Percentiles rank a stretch among this genome's conserved stretches.
Conservation (phyloP, 2,329 filamentous ascomycete species). For the Diaporthe ilicicola region DNA sequence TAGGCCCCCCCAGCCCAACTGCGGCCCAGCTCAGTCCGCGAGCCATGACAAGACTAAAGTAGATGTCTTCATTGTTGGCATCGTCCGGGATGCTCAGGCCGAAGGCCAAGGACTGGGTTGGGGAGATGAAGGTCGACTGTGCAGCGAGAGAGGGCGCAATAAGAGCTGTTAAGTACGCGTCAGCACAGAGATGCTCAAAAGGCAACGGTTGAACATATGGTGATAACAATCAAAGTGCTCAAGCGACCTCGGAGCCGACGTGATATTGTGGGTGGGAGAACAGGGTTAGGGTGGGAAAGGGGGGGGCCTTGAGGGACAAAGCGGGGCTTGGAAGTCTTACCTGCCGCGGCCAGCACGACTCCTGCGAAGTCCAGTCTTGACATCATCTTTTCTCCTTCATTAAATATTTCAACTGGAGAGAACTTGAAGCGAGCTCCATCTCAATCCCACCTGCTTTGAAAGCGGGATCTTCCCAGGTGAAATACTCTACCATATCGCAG, state of each 20-base stretch:
- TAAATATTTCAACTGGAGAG: background rate
- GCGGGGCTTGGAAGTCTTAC: conserved; percentile 1
- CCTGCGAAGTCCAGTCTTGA: background rate
- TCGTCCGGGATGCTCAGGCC: conserved; percentile 59
- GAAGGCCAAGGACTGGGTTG: conserved; percentile 55
- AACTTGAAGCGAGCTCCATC: background rate
- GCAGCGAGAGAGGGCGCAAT: conserved; percentile 15
- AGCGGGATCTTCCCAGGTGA: background rate
- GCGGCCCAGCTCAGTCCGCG: conserved; percentile 59
- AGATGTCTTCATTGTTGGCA: conserved; percentile 55
- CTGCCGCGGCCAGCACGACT: conserved; percentile 28
- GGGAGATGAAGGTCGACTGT: conserved; percentile 49
- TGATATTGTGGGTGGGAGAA: background rate
- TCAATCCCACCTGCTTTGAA: background rate
- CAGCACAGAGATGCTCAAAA: background rate
- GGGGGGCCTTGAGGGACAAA: background rate
- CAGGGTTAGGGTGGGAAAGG: background rate
- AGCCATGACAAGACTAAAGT: conserved; percentile 62
- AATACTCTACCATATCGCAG: background rate
- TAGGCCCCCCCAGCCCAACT: conserved; percentile 61
- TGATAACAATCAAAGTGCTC: background rate
- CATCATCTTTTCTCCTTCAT: background rate
- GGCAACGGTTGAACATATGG: background rate
- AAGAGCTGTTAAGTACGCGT: background rate
- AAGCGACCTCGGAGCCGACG: background rate